Percentiles rank a stretch among this genome's conserved stretches.
These are phyloP conservation scores for Coemansia asiatica DNA, from an alignment of 192 early-diverging fungal genomes.

Conservation along the genomic window DNA sequence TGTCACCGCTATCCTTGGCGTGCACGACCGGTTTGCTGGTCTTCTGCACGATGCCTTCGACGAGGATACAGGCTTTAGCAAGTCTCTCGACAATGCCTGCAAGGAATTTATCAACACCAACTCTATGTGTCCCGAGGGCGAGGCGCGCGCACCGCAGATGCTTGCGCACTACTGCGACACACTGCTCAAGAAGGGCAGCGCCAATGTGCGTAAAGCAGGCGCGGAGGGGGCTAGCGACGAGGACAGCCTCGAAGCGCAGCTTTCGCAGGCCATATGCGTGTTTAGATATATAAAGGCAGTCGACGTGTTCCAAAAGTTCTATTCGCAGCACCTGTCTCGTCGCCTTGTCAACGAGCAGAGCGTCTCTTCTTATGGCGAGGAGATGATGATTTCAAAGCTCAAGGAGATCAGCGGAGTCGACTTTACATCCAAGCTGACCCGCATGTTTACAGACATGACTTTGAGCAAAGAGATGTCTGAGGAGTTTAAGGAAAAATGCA, in stretches of 20 bases:
- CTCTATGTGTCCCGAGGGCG: constrained; percentile 68
- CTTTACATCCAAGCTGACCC: constrained; percentile 90
- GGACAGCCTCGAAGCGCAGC: constrained; percentile 52
- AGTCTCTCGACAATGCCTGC: constrained; percentile 91
- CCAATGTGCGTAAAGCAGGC: constrained; percentile 30
- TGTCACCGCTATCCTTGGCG: constrained; percentile 80
- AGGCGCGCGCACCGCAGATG: constrained; percentile 80
- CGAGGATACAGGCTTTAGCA: constrained; percentile 81
- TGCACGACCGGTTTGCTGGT: constrained; percentile 84
- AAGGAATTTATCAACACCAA: constrained; percentile 93
- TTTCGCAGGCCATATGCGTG: constrained; percentile 73
- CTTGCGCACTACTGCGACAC: constrained; percentile 90
- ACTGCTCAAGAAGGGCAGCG: constrained; percentile 77
- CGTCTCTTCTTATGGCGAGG: constrained; percentile 88
- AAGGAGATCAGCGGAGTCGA: constrained; percentile 92
- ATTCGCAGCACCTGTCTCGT: constrained; percentile 88
- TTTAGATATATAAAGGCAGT: constrained; percentile 97
- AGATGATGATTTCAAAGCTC: constrained; percentile 90
- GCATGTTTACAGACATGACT: constrained; percentile 95
- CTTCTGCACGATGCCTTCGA: constrained; percentile 76
- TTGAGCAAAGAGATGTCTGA: constrained; percentile 89
- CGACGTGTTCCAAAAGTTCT: constrained; percentile 98
- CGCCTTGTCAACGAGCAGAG: constrained; percentile 89
- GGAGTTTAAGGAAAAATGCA: constrained; percentile 66
- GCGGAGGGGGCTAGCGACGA: constrained; percentile 48